Evolutionary conservation across 441 rosid species (phyloP), one percentile per base, ranked within the genome.

Genomic region (Populus hybrid): DNA sequence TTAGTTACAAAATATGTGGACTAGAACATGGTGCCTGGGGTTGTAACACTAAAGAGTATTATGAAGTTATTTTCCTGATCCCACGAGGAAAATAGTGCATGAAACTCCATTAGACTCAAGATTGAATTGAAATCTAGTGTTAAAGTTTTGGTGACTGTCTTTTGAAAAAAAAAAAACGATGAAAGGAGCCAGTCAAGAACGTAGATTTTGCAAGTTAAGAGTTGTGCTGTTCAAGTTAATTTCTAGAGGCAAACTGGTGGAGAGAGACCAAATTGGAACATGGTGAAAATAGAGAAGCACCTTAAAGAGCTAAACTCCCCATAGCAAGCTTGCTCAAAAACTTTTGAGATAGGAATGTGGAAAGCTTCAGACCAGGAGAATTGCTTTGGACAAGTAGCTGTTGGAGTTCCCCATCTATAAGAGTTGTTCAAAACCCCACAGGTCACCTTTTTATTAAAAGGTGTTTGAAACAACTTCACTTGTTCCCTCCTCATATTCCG

Each of bases 301-400:
- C 91, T 87, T 72, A 89, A 76, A 26, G 88, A 76, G 76, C 69
- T 79, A 53, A 83, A 85, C 36, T 81, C 89, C 23, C 89, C 91
- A 38, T 80, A 89, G 83, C 86, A 89, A 45, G 86, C 69, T 33
- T 76, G 33, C 1, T 90, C 85, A 0, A 86, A 82, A 72, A 91
- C 78, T 80, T 85, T 86, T 24, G 87, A 70, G n/a, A 91, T 87
- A 72, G 92, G 91, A 56, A 89, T 76, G 35, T 91, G 94, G 77
- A 89, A 91, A 77, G 93, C 92, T 78, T 91, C 94, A 12, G 89
- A 88, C 94, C 94, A 91, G 1, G 93, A 89, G 82, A 88, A 85
- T 50, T 91, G 91, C 28, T 79, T 68, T 0, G 86, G 84, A 75
- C 76, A 84, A 65, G 84, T 83, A 36, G 92, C 94, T 1, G 82